These are phyloP conservation scores for Kodamaea sagamina DNA, from an alignment of 805 yeast species.

Conservation along the genomic window DNA sequence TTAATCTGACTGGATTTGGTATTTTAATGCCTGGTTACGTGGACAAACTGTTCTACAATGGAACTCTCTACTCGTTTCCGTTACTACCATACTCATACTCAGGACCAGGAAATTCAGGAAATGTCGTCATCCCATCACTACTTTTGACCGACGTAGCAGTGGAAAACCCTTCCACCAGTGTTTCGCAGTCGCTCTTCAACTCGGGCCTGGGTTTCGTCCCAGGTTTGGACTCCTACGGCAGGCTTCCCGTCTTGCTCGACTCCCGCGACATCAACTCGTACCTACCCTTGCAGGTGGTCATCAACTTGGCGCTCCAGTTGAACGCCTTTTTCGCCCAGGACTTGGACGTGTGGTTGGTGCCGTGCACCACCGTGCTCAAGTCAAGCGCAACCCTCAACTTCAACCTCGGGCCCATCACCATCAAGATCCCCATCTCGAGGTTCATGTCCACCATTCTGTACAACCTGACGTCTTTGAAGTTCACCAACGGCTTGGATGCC, in stretches of 20 bases:
- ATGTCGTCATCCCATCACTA: constrained; percentile 32
- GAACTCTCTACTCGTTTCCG: constrained; percentile 50
- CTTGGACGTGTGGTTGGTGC: constrained; percentile 58
- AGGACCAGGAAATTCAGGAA: constrained; percentile 14
- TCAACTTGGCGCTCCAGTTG: constrained; percentile 66
- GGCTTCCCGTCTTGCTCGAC: constrained; percentile 59
- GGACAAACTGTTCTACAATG: constrained; percentile 46
- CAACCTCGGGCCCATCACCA: constrained; percentile 51
- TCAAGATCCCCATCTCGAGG: constrained; percentile 52
- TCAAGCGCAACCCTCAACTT: constrained; percentile 55
- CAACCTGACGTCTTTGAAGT: constrained; percentile 41
- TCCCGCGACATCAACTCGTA: constrained; percentile 50
- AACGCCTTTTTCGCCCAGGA: constrained; percentile 60
- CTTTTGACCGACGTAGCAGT: constrained; percentile 26
- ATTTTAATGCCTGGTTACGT: constrained; percentile 60
- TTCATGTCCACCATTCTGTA: constrained; percentile 44
- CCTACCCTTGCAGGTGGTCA: constrained; percentile 57
- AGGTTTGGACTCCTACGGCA: constrained; percentile 14
- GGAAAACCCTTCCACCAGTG: constrained; percentile 39
- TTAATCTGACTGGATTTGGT: constrained; percentile 23
- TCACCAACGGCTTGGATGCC: constrained; percentile 56
- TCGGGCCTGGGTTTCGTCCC: constrained; percentile 2
- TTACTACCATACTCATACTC: constrained; percentile 42
- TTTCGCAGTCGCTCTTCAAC: constrained; percentile 29
- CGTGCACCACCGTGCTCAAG: constrained; percentile 51